Conservation (phyloP, 2,329 filamentous ascomycete species). For the Penicillium palitans region DNA sequence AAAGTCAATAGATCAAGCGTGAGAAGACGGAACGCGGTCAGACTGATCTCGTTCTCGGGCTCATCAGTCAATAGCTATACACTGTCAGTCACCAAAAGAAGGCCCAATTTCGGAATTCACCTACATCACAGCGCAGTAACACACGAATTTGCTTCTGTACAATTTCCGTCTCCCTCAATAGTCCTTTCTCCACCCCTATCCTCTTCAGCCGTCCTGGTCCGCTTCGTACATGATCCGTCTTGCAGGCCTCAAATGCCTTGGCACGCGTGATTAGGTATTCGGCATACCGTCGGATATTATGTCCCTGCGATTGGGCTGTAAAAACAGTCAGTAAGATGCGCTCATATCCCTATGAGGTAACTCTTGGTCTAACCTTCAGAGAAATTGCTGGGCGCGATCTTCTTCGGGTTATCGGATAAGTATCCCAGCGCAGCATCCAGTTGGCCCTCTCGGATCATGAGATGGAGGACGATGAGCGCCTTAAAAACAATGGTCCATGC, state of each 20-base stretch:
- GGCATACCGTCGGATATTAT: slow-evolving; percentile 90
- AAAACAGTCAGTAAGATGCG: slow-evolving; percentile 38
- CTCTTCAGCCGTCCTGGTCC: slow-evolving; percentile 82
- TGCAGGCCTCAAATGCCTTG: slow-evolving; percentile 77
- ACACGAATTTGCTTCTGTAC: slow-evolving; percentile 86
- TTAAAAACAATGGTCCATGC: slow-evolving; percentile 99
- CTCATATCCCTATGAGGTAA: background rate
- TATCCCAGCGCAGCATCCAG: slow-evolving; percentile 84
- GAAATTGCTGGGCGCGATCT: slow-evolving; percentile 85
- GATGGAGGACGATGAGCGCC: slow-evolving; percentile 87
- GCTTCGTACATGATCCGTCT: slow-evolving; percentile 83
- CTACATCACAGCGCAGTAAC: slow-evolving; percentile 83
- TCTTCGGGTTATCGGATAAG: slow-evolving; percentile 76
- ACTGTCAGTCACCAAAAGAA: slow-evolving; percentile 15
- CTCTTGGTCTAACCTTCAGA: slow-evolving; percentile 71
- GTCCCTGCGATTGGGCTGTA: slow-evolving; percentile 86
- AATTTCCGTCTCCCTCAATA: slow-evolving; percentile 85
- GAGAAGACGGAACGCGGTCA: slow-evolving; percentile 87
- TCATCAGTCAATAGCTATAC: slow-evolving; percentile 80
- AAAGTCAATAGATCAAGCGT: slow-evolving; percentile 86
- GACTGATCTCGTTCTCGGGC: slow-evolving; percentile 92
- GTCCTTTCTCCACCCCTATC: slow-evolving; percentile 84
- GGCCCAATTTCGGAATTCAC: slow-evolving; percentile 36
- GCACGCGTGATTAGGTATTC: slow-evolving; percentile 82
- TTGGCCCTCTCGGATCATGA: slow-evolving; percentile 96